Evolutionary conservation across 2,329 filamentous ascomycete species (phyloP).

Genomic region (Tympanopsis confertula): DNA sequence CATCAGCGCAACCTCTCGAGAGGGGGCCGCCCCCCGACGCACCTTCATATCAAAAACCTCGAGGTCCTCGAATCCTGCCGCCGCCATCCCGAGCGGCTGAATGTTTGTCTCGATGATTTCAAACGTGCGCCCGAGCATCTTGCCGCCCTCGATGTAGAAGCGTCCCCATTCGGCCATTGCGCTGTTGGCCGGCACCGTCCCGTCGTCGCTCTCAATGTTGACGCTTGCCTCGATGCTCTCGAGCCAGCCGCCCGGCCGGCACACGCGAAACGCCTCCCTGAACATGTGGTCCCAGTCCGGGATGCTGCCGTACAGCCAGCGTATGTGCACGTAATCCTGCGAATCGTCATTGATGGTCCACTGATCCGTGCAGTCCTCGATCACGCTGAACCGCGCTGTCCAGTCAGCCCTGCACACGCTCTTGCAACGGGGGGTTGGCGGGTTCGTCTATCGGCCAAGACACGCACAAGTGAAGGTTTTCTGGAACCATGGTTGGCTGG

Average conservation of each 20-base stretch:
- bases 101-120: background rate
- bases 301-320: conserved; percentile 12
- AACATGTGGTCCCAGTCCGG: conserved; percentile 10
- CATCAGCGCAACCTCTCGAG: too few relatives aligned
- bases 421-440: too few relatives aligned
- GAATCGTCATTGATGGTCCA: conserved; percentile 9
- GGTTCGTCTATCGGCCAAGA: too few relatives aligned
- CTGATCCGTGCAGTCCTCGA: conserved; percentile 12
- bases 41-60: background rate
- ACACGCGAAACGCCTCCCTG: conserved; percentile 6
- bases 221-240: conserved; percentile 19
- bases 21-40: too few relatives aligned
- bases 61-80: background rate
- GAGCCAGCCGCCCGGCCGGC: conserved; percentile 38
- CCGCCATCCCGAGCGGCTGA: background rate
- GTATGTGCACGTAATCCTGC: conserved; percentile 15
- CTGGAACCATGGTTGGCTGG: conserved; percentile 7
- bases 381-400: too few relatives aligned
- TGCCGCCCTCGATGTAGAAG: background rate
- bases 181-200: background rate
- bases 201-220: conserved; percentile 5
- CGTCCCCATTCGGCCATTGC: background rate
- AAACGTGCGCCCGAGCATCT: background rate
- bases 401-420: too few relatives aligned
- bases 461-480: conserved; percentile 9